These are phyloP conservation scores for Truncatella angustata DNA, from an alignment of 2,329 filamentous ascomycete genomes.

Conservation along the genomic window DNA sequence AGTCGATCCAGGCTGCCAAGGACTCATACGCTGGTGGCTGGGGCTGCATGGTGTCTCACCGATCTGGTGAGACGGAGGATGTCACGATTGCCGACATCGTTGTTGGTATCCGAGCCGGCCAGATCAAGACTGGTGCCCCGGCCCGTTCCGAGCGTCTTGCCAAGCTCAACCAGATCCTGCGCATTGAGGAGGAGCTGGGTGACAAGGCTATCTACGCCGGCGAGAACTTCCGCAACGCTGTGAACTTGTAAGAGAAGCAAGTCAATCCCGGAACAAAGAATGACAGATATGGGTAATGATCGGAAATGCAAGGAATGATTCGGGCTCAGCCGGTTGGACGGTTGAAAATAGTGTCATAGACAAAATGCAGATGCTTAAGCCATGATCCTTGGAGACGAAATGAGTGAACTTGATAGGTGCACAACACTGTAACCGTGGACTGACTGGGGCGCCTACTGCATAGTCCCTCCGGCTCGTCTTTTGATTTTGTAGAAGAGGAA, in stretches of 20 bases:
- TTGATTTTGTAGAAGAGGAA: not conserved
- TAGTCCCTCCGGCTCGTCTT: not conserved
- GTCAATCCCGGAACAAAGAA: constrained; percentile 8
- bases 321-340: constrained; percentile 10
- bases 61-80: constrained; percentile 98
- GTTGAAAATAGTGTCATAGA: constrained; percentile 13
- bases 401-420: not conserved
- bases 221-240: constrained; percentile 83
- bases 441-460: not conserved
- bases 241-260: constrained; percentile 69
- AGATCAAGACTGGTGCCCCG: constrained; percentile 99
- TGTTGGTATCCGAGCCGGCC: constrained; percentile 91
- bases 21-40: constrained; percentile 93
- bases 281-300: constrained; percentile 12
- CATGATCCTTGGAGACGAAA: not conserved
- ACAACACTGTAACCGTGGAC: not conserved
- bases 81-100: constrained; percentile 98
- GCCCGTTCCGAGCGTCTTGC: constrained; percentile 96
- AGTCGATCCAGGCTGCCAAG: constrained; percentile 99
- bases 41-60: constrained; percentile 99
- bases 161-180: constrained; percentile 99
- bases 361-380: constrained; percentile 13
- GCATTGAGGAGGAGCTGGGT: constrained; percentile 98
- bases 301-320: constrained; percentile 13
- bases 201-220: constrained; percentile 90